phyloP scores from a whole-genome alignment of 1,284 basidiomycete genomes.

The Puccinia horiana region DNA sequence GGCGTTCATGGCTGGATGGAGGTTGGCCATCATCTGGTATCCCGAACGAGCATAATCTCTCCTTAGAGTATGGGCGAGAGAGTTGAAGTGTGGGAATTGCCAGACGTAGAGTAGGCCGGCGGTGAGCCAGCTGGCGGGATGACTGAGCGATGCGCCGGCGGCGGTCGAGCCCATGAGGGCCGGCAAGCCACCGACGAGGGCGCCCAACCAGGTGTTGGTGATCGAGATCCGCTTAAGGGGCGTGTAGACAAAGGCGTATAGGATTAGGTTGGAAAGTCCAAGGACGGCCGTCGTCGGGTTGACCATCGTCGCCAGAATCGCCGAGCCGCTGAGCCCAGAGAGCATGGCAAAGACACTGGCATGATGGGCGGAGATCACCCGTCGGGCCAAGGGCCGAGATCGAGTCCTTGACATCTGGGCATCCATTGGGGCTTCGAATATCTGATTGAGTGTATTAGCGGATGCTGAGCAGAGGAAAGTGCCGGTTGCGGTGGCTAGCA shows the following conservation, averaged over 20 bases:
- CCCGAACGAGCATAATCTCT: slow-evolving; percentile 89
- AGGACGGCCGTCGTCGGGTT: slow-evolving; percentile 84
- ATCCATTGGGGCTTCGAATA: slow-evolving; percentile 92
- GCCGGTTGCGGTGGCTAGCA: slow-evolving; percentile 83
- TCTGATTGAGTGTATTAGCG: slow-evolving; percentile 91
- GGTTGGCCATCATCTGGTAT: slow-evolving; percentile 87
- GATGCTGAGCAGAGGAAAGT: slow-evolving; percentile 88
- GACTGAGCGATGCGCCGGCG: slow-evolving; percentile 55
- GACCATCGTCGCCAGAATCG: slow-evolving; percentile 77
- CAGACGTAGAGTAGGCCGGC: slow-evolving; percentile 86
- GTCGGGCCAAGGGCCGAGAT: slow-evolving; percentile 80
- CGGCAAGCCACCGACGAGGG: slow-evolving; percentile 86
- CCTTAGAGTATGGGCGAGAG: slow-evolving; percentile 82
- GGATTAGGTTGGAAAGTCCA: slow-evolving; percentile 78
- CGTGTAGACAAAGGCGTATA: slow-evolving; percentile 92
- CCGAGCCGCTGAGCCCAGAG: slow-evolving; percentile 76
- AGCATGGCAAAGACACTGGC: slow-evolving; percentile 75
- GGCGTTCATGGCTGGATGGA: slow-evolving; percentile 77
- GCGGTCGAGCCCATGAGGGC: slow-evolving; percentile 99
- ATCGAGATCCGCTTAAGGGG: slow-evolving; percentile 85
- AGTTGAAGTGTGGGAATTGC: slow-evolving; percentile 99
- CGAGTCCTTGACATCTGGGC: slow-evolving; percentile 94
- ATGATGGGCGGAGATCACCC: slow-evolving; percentile 77
- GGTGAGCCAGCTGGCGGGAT: slow-evolving; percentile 66
- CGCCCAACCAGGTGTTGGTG: slow-evolving; percentile 93